Evolutionary conservation across 768 basidiomycete species (phyloP).

Genomic region (Mycena galericulata): DNA sequence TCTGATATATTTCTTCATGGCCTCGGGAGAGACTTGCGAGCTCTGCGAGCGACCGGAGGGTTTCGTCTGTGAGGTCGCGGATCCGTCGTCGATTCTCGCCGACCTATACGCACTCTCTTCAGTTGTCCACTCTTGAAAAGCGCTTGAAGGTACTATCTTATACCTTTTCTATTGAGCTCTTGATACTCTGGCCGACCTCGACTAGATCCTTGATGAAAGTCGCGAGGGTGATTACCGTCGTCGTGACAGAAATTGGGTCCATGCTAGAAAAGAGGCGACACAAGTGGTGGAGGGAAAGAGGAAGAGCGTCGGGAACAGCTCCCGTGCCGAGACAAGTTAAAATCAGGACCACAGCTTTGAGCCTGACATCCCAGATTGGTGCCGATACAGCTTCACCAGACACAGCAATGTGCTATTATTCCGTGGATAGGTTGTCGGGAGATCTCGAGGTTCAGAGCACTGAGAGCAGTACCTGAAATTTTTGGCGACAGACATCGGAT

Average conservation of each 20-base stretch:
- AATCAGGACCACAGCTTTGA: no score
- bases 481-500: no score
- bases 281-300: no score
- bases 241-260: not conserved
- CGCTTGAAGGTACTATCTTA: not conserved
- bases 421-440: no score
- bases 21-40: constrained; percentile 1
- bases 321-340: no score
- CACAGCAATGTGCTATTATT: no score
- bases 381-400: no score
- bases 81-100: constrained; percentile 20
- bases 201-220: constrained; percentile 8
- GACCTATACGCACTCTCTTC: constrained; percentile 2
- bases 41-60: constrained; percentile 2
- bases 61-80: constrained; percentile 11
- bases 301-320: no score
- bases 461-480: no score
- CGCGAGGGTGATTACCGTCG: not conserved
- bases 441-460: no score
- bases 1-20: not conserved
- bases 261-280: no score
- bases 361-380: no score
- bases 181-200: constrained; percentile 1
- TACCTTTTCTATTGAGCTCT: not conserved
- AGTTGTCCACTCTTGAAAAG: not conserved